phyloP scores from a whole-genome alignment of 2,329 filamentous ascomycete genomes.

The Claviceps sorghi region DNA sequence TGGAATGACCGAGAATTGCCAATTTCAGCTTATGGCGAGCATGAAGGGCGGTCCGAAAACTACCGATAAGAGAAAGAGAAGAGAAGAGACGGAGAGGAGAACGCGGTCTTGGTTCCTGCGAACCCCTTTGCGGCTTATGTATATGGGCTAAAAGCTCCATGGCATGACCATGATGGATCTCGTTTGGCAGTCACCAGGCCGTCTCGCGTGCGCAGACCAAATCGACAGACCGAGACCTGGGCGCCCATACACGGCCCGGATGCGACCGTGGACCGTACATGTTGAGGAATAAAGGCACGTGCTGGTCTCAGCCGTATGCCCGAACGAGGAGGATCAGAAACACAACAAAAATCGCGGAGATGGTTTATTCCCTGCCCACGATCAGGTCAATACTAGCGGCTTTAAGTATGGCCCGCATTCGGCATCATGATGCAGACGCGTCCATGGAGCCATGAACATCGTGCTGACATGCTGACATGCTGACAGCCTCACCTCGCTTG shows the following conservation, averaged over 20 bases:
- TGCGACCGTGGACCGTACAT: constrained; percentile 3
- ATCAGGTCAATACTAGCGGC: not conserved
- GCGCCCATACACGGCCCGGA: not conserved
- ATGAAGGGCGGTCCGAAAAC: not conserved
- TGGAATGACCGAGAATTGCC: not conserved
- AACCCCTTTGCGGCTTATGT: not conserved
- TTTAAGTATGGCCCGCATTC: not conserved
- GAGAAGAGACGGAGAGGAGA: not conserved
- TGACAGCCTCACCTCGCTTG: not conserved
- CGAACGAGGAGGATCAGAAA: not conserved
- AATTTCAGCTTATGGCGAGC: not conserved
- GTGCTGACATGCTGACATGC: too few relatives aligned
- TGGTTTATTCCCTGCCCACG: not conserved
- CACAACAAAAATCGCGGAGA: not conserved
- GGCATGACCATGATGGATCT: too few relatives aligned
- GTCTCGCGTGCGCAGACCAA: too few relatives aligned
- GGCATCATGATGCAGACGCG: not conserved
- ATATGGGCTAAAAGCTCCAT: not conserved
- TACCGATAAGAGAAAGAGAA: not conserved
- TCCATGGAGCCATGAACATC: too few relatives aligned
- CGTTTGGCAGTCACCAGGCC: too few relatives aligned
- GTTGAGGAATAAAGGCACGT: constrained; percentile 3
- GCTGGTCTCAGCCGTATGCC: not conserved
- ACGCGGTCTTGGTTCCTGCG: not conserved
- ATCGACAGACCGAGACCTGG: too few relatives aligned